phyloP scores from a whole-genome alignment of 1,284 basidiomycete genomes.

The Tylopilus orsonianus region DNA sequence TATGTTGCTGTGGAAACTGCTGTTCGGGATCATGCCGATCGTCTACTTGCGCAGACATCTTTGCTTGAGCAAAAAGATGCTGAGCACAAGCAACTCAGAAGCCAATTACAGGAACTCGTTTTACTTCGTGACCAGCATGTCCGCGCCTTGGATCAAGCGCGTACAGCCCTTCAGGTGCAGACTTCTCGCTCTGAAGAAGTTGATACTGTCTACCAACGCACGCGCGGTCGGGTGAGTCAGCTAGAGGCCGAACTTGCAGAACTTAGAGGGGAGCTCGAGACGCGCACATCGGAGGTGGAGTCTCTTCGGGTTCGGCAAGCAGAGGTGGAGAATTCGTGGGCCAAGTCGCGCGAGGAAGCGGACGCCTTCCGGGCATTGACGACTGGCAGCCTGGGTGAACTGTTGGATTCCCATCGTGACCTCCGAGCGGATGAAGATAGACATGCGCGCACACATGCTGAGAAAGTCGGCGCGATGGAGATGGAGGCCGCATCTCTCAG shows the following conservation, averaged over 20 bases:
- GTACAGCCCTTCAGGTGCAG: constrained; percentile 74
- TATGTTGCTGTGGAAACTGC: constrained; percentile 63
- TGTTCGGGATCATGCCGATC: constrained; percentile 79
- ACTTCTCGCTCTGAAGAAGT: constrained; percentile 81
- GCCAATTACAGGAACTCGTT: constrained; percentile 72
- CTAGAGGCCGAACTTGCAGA: constrained; percentile 79
- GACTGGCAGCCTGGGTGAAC: constrained; percentile 79
- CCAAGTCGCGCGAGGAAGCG: constrained; percentile 87
- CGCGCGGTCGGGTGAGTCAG: constrained; percentile 63
- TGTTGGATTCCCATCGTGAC: constrained; percentile 82
- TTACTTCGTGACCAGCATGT: constrained; percentile 80
- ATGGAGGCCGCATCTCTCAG: constrained; percentile 73
- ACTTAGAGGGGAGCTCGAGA: constrained; percentile 76
- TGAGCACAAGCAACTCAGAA: constrained; percentile 67
- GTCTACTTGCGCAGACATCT: constrained; percentile 76
- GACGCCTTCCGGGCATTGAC: constrained; percentile 83
- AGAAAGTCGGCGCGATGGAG: constrained; percentile 81
- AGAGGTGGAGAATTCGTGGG: constrained; percentile 84
- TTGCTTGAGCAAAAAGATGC: constrained; percentile 76
- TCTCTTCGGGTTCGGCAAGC: constrained; percentile 59
- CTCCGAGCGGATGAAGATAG: constrained; percentile 80
- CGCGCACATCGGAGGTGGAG: constrained; percentile 71
- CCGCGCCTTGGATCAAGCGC: constrained; percentile 83
- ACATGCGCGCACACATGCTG: constrained; percentile 67
- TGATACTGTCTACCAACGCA: constrained; percentile 70